Evolutionary conservation across 805 yeast genomes (phyloP).

Genomic region (Saturnispora saitoi): DNA sequence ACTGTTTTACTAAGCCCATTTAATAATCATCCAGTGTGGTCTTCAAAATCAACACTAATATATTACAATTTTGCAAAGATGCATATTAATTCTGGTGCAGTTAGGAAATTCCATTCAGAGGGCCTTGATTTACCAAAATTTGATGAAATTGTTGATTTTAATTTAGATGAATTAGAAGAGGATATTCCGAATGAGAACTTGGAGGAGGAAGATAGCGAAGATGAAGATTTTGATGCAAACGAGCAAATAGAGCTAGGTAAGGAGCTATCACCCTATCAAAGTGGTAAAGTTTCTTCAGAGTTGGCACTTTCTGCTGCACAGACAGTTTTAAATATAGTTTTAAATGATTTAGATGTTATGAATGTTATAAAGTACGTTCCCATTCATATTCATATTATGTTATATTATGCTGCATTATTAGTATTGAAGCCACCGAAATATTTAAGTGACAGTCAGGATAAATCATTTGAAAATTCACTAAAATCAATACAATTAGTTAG

Average conservation of each 20-base stretch:
- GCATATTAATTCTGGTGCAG: slow-evolving; percentile 52
- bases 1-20: slow-evolving; percentile 58
- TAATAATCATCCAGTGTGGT: slow-evolving; percentile 46
- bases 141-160: slow-evolving; percentile 16
- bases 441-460: slow-evolving; percentile 15
- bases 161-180: slow-evolving; percentile 2
- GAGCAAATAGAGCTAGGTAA: slow-evolving; percentile 9
- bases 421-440: slow-evolving; percentile 41
- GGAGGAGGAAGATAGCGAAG: slow-evolving; percentile 13
- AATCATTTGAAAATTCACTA: slow-evolving; percentile 26
- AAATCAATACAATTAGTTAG: slow-evolving; percentile 36
- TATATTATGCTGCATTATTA: slow-evolving; percentile 56
- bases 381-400: slow-evolving; percentile 64
- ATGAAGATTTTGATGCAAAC: slow-evolving; percentile 11
- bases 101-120: slow-evolving; percentile 31
- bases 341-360: slow-evolving; percentile 50
- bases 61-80: slow-evolving; percentile 69
- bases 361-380: slow-evolving; percentile 55
- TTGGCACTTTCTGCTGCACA: slow-evolving; percentile 57
- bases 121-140: slow-evolving; percentile 23
- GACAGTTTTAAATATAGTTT: slow-evolving; percentile 49
- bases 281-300: slow-evolving; percentile 28
- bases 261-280: slow-evolving; percentile 22
- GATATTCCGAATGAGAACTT: slow-evolving; percentile 21
- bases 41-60: slow-evolving; percentile 58